Conservation (phyloP, 2,329 filamentous ascomycete species). For the Fusarium hainanense region DNA sequence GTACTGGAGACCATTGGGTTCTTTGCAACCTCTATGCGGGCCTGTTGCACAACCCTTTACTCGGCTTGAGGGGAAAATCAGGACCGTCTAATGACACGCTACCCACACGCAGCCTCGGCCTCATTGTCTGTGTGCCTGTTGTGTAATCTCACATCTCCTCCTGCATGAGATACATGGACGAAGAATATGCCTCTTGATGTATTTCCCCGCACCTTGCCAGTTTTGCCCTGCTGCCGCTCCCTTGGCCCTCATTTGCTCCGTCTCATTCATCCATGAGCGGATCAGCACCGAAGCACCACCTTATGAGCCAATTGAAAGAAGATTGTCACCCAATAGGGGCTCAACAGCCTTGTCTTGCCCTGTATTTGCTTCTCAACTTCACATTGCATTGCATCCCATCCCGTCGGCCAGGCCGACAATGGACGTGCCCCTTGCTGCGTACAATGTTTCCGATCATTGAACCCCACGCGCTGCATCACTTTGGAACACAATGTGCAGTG, state of each 20-base stretch:
- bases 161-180: constrained; percentile 29
- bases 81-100: constrained; percentile 26
- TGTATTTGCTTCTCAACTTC: constrained; percentile 28
- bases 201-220: constrained; percentile 42
- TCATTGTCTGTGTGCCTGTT: constrained; percentile 30
- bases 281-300: constrained; percentile 38
- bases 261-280: constrained; percentile 21
- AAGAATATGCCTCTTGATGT: constrained; percentile 18
- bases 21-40: constrained; percentile 19
- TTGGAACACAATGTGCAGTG: constrained; percentile 28
- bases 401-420: constrained; percentile 25
- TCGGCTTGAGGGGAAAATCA: constrained; percentile 4
- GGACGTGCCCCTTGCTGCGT: constrained; percentile 29
- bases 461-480: constrained; percentile 30
- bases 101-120: constrained; percentile 36
- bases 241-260: constrained; percentile 25
- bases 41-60: constrained; percentile 28
- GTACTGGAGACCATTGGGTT: constrained; percentile 14
- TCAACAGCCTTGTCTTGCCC: constrained; percentile 33
- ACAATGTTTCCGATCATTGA: constrained; percentile 32
- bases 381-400: constrained; percentile 25
- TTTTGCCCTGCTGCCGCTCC: constrained; percentile 19
- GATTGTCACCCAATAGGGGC: constrained; percentile 34
- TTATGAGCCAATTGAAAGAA: constrained; percentile 16
- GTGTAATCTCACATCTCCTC: constrained; percentile 41